phyloP scores from a whole-genome alignment of 2,329 filamentous ascomycete genomes.

The Pyrenochaeta sp. region DNA sequence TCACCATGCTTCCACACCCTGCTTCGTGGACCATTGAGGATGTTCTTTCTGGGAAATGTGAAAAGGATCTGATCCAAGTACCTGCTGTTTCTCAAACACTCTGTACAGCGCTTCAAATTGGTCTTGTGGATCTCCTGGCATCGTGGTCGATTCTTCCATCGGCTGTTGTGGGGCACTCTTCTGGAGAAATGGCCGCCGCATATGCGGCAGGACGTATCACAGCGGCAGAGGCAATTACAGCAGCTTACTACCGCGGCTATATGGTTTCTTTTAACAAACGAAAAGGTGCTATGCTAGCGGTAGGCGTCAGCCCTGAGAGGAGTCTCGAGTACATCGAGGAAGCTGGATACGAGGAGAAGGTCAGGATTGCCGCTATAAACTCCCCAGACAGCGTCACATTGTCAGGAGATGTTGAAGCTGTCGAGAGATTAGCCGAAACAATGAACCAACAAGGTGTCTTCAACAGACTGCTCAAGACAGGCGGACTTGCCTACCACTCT shows the following conservation, averaged over 20 bases:
- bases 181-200: slow-evolving; percentile 37
- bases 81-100: slow-evolving; percentile 27
- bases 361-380: slow-evolving; percentile 31
- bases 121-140: slow-evolving; percentile 24
- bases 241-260: slow-evolving; percentile 29
- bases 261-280: slow-evolving; percentile 7
- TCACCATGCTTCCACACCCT: too few relatives aligned
- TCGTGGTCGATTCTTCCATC: slow-evolving; percentile 16
- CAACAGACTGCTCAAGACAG: slow-evolving; percentile 18
- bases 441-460: slow-evolving; percentile 12
- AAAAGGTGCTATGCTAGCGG: slow-evolving; percentile 35
- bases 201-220: slow-evolving; percentile 27
- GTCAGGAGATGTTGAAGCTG: slow-evolving; percentile 20
- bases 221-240: slow-evolving; percentile 23
- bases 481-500: slow-evolving; percentile 39
- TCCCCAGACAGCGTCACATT: slow-evolving; percentile 33
- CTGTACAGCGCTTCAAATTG: slow-evolving; percentile 35
- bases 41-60: neutral
- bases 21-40: neutral
- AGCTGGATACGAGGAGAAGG: slow-evolving; percentile 4
- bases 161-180: slow-evolving; percentile 29
- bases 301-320: slow-evolving; percentile 16
- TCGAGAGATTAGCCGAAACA: slow-evolving; percentile 52
- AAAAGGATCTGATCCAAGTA: neutral
- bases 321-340: slow-evolving; percentile 1